Base-by-base conservation (phyloP, 148 eudicot species). In the Oxyria digyna region DNA sequence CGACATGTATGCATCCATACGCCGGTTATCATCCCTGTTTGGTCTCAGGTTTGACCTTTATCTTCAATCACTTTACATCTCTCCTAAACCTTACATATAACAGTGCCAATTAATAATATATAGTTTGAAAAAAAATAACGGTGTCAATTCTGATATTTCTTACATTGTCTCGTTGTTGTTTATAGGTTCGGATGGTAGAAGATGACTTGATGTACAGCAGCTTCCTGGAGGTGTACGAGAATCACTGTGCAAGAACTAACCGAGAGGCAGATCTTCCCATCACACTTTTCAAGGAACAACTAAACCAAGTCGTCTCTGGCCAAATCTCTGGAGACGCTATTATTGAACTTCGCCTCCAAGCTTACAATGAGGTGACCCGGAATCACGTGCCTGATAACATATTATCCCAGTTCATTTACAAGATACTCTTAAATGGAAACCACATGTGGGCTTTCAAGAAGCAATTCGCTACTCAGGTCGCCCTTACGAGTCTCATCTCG, bases 361-460 rank as follows among this genome's bases (percentile, higher is more conserved):
- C 69, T 20, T 37, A 66, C 46, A 66, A 3, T 8, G 69, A 66
- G 5, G 45, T 41, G 46, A 66, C 42, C 23, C 42, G 69, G 27
- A 66, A 37, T 41, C 69, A 35, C 11, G 99, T 94, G 67, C 84
- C 85, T 2, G 99, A 94, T 18, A 84, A 85, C 81, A 94, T 94
- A 65, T 74, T 94, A 69, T 90, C 99, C 57, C 97, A 91, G 75
- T 94, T 81, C 75, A 87, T 94, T 80, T 88, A 94, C 87, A 94
- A 94, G 82, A 91, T 96, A 29, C 74, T 94, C 72, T 67, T 78
- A 33, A 94, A 82, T 74, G 97, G 96, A 41, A 90, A 91, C 71
- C 99, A 94, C 62, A 86, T 91, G 83, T 94, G 99, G 99, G 93
- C 97, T 68, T 94, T 90, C 79, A 94, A 94, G 71, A 94, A 94